These are phyloP conservation scores for Lolium multiflorum DNA, from an alignment of 176 grass and related monocot species.

Conservation along the genomic window DNA sequence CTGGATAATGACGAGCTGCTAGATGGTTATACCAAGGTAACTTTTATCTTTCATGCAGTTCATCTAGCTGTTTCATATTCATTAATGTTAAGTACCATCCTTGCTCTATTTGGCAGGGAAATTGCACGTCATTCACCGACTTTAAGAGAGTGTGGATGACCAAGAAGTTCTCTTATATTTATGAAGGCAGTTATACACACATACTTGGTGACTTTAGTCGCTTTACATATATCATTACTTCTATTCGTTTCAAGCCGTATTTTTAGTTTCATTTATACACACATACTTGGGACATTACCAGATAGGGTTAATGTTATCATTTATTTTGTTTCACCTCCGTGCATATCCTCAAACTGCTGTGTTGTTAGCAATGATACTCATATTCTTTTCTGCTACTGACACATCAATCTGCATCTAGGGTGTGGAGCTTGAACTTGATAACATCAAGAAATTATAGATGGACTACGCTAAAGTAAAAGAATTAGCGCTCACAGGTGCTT, in stretches of 20 bases:
- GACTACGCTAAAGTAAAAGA: constrained; percentile 78
- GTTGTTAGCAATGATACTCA: background rate
- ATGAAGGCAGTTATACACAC: constrained; percentile 71
- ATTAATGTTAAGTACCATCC: background rate
- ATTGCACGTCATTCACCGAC: constrained; percentile 49
- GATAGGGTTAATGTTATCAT: constrained; percentile 1
- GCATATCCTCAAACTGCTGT: background rate
- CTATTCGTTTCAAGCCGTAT: background rate
- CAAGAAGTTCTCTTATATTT: constrained; percentile 85
- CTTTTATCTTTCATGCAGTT: background rate
- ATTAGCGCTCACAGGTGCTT: constrained; percentile 63
- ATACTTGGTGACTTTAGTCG: constrained; percentile 60
- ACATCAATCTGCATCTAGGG: constrained; percentile 56
- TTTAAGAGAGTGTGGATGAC: constrained; percentile 72
- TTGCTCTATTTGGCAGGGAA: constrained; percentile 41
- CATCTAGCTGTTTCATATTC: background rate
- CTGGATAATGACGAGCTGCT: constrained; percentile 79
- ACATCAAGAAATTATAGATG: constrained; percentile 63
- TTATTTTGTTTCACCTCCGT: background rate
- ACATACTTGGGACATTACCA: background rate
- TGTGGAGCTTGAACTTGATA: constrained; percentile 63
- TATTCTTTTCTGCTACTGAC: constrained; percentile 10
- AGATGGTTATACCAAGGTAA: constrained; percentile 59
- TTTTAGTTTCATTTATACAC: background rate
- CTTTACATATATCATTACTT: background rate